Evolutionary conservation across 331 rosid species (phyloP).

Genomic region (Quercus lobata): DNA sequence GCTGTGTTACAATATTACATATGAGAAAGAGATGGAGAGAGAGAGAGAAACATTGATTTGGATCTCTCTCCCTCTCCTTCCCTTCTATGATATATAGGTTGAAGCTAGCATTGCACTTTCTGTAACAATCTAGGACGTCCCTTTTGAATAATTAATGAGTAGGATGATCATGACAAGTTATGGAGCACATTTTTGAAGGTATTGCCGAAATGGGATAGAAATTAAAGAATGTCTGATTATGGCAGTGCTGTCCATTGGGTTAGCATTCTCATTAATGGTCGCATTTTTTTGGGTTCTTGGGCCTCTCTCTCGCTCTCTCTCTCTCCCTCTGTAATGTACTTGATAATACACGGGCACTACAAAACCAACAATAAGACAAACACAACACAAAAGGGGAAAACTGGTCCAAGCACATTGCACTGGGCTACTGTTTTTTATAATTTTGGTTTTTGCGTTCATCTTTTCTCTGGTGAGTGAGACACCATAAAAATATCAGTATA

Average conservation of each 20-base stretch:
- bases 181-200: not conserved
- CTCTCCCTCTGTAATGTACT: not conserved
- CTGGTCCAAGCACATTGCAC: not conserved
- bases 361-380: not conserved
- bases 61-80: not conserved
- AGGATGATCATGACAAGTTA: not conserved
- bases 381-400: not conserved
- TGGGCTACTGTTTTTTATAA: too few species aligned
- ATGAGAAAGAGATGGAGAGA: slow-evolving; percentile 3
- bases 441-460: too few species aligned
- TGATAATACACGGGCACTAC: too few species aligned
- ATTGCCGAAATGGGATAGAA: slow-evolving; percentile 27
- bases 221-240: slow-evolving; percentile 43
- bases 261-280: slow-evolving; percentile 32
- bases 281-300: slow-evolving; percentile 60
- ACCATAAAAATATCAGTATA: too few species aligned
- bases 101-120: not conserved
- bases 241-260: not conserved
- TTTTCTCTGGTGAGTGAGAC: too few species aligned
- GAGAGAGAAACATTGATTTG: not conserved
- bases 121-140: slow-evolving; percentile 23
- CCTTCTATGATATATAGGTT: slow-evolving; percentile 1
- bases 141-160: not conserved
- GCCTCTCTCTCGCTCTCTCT: slow-evolving; percentile 22
- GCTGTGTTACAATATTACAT: slow-evolving; percentile 25